These are phyloP conservation scores for Comarum palustre DNA, from an alignment of 306 rosid species.

Conservation along the genomic window DNA sequence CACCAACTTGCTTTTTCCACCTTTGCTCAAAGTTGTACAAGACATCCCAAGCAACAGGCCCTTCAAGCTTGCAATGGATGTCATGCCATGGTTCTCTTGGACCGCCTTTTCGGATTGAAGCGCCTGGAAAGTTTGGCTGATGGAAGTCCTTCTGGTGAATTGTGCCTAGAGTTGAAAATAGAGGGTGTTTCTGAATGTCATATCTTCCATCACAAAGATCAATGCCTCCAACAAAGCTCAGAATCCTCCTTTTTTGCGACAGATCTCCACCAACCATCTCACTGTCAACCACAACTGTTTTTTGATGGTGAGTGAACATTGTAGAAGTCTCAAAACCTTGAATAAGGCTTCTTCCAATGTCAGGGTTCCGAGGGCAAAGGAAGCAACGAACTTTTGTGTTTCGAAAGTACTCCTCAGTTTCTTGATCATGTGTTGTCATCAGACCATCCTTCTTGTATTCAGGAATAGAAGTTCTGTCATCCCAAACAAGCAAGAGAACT, in stretches of 20 bases:
- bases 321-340: conserved; percentile 56
- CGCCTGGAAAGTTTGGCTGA: conserved; percentile 67
- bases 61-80: conserved; percentile 77
- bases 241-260: conserved; percentile 37
- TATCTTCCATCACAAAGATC: conserved; percentile 91
- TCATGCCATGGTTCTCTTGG: conserved; percentile 99
- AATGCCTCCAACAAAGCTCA: conserved; percentile 76
- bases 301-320: conserved; percentile 90
- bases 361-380: conserved; percentile 71
- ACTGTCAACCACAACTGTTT: conserved; percentile 57
- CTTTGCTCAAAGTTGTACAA: conserved; percentile 71
- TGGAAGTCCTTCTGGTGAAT: conserved; percentile 63
- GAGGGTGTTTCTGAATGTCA: conserved; percentile 59
- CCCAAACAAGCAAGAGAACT: conserved; percentile 85
- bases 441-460: conserved; percentile 64
- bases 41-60: conserved; percentile 80
- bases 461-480: conserved; percentile 59
- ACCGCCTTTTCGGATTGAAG: conserved; percentile 76
- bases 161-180: conserved; percentile 53
- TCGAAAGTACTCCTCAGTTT: conserved; percentile 50
- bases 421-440: conserved; percentile 79
- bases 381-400: conserved; percentile 59
- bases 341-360: conserved; percentile 48
- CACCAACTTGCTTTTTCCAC: conserved; percentile 66
- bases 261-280: conserved; percentile 22